These are phyloP conservation scores for Paraphaeosphaeria sporulosa DNA, from an alignment of 2,329 filamentous ascomycete genomes.

Conservation along the genomic window DNA sequence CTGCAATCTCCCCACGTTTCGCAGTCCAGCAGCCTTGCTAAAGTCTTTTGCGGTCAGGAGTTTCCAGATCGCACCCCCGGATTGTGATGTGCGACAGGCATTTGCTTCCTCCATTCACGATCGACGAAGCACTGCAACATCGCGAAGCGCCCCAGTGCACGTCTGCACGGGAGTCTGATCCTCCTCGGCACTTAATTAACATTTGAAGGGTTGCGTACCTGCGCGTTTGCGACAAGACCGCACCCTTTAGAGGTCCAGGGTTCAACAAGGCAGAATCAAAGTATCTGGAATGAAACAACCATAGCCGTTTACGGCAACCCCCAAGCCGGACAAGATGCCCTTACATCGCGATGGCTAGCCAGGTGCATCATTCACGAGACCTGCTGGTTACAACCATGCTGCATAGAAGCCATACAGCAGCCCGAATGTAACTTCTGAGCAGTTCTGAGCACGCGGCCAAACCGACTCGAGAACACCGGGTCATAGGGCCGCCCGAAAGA, in stretches of 20 bases:
- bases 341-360: constrained; percentile 16
- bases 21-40: constrained; percentile 32
- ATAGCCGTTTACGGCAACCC: constrained; percentile 16
- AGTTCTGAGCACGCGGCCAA: constrained; percentile 33
- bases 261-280: constrained; percentile 5
- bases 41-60: constrained; percentile 2
- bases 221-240: constrained; percentile 1
- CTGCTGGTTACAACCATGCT: constrained; percentile 22
- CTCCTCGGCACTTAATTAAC: constrained; percentile 6
- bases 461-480: constrained; percentile 27
- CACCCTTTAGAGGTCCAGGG: neutral
- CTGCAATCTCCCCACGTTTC: constrained; percentile 12
- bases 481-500: constrained; percentile 30
- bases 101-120: constrained; percentile 21
- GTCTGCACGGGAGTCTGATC: constrained; percentile 6
- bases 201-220: constrained; percentile 2
- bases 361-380: constrained; percentile 36
- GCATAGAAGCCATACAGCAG: constrained; percentile 12
- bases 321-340: constrained; percentile 11
- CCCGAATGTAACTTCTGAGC: constrained; percentile 21
- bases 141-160: neutral
- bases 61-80: neutral
- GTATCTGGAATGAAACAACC: constrained; percentile 1
- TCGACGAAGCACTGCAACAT: constrained; percentile 19
- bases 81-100: constrained; percentile 32